Conservation (phyloP, 106 monocot genomes). For the Hemerocallis citrina region DNA sequence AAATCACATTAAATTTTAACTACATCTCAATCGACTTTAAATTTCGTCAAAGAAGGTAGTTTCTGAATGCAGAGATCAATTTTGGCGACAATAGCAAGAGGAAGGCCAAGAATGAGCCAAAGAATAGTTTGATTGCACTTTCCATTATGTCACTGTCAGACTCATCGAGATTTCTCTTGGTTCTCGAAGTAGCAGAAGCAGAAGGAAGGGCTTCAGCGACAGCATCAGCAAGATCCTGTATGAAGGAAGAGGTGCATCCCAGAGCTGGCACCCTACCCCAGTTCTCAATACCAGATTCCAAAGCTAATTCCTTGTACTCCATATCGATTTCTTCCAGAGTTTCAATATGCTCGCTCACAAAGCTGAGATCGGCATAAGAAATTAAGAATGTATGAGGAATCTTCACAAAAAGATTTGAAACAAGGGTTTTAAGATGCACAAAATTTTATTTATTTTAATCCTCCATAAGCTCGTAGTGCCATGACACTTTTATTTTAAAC, state of each 20-base stretch:
- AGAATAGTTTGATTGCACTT: constrained; percentile 41
- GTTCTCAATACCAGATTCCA: constrained; percentile 78
- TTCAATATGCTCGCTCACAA: constrained; percentile 95
- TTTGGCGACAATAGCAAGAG: constrained; percentile 48
- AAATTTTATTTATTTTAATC: no score
- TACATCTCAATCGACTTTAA: no score
- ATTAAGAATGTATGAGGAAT: background rate
- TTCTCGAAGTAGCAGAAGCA: constrained; percentile 25
- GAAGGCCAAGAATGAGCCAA: constrained; percentile 66
- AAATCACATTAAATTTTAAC: no score
- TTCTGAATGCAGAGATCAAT: no score
- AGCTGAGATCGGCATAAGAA: constrained; percentile 25
- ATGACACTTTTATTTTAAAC: no score
- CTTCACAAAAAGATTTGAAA: background rate
- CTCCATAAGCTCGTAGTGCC: no score
- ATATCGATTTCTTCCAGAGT: constrained; percentile 93
- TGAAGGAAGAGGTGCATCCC: constrained; percentile 76
- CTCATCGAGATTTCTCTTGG: background rate
- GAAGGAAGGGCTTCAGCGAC: constrained; percentile 79
- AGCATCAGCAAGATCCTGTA: constrained; percentile 79
- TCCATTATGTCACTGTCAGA: constrained; percentile 24
- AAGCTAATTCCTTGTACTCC: constrained; percentile 85
- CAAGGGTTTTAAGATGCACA: background rate
- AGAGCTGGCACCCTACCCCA: constrained; percentile 94
- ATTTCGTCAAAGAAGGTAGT: no score